Evolutionary conservation across 2,329 filamentous ascomycete genomes (phyloP).

Genomic region (Penicillium sp.): DNA sequence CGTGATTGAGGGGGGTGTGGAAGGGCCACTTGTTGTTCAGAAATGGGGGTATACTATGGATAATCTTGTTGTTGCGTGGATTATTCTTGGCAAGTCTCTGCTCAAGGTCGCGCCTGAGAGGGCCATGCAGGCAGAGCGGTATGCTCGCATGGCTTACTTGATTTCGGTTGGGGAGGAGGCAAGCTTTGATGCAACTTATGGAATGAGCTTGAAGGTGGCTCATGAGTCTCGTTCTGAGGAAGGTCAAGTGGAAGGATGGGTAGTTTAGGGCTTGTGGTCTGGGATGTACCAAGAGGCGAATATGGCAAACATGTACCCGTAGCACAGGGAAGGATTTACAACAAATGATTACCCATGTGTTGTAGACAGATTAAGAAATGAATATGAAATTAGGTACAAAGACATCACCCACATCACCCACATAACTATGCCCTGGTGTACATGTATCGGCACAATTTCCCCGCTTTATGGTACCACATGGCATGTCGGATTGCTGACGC

Average conservation of each 20-base stretch:
- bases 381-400: neutral
- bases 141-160: constrained; percentile 33
- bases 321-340: neutral
- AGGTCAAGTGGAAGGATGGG: neutral
- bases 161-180: constrained; percentile 37
- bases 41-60: constrained; percentile 33
- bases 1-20: neutral
- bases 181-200: constrained; percentile 26
- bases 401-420: too few species aligned
- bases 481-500: too few species aligned
- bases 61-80: constrained; percentile 28
- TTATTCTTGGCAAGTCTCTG: constrained; percentile 29
- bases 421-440: neutral
- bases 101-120: constrained; percentile 15
- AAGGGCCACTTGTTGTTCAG: constrained; percentile 1
- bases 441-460: neutral
- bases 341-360: neutral
- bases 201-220: constrained; percentile 3
- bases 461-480: neutral
- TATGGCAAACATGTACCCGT: neutral
- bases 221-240: neutral
- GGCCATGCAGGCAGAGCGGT: constrained; percentile 25
- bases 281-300: neutral
- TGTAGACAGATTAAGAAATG: neutral
- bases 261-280: neutral